Percentiles rank a stretch among this genome's conserved stretches.
phyloP scores from a whole-genome alignment of 2,329 filamentous ascomycete species.

The Fusarium penzigii region DNA sequence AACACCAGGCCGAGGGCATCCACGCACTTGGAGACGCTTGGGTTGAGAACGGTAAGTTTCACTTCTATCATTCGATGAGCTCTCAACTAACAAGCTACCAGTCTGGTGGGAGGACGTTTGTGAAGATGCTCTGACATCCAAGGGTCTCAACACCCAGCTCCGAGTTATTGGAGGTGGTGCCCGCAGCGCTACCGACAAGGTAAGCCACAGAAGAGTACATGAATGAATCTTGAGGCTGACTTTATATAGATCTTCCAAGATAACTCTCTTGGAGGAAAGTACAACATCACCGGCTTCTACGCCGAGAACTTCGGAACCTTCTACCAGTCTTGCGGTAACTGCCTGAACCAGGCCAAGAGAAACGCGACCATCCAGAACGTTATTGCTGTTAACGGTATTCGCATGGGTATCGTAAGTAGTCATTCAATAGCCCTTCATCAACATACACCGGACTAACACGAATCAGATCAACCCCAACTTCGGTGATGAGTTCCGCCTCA shows the following conservation, averaged over 20 bases:
- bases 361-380: constrained; percentile 33
- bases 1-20: constrained; percentile 36
- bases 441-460: neutral
- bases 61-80: too few relatives aligned
- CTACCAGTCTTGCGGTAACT: constrained; percentile 33
- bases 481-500: constrained; percentile 32
- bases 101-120: constrained; percentile 36
- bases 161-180: constrained; percentile 33
- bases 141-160: constrained; percentile 31
- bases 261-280: constrained; percentile 32
- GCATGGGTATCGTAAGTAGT: constrained; percentile 28
- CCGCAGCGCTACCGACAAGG: constrained; percentile 32
- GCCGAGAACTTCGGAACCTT: constrained; percentile 31
- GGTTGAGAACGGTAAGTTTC: constrained; percentile 32
- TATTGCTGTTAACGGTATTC: constrained; percentile 23
- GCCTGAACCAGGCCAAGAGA: constrained; percentile 29
- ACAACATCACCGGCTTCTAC: constrained; percentile 34
- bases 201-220: neutral
- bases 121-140: constrained; percentile 30
- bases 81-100: neutral
- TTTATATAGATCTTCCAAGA: constrained; percentile 30
- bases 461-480: constrained; percentile 31
- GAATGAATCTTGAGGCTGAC: neutral
- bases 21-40: constrained; percentile 33
- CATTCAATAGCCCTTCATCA: accelerated